Evolutionary conservation across 345 rosid species (phyloP).

Genomic region (Eucalyptus pauciflora): DNA sequence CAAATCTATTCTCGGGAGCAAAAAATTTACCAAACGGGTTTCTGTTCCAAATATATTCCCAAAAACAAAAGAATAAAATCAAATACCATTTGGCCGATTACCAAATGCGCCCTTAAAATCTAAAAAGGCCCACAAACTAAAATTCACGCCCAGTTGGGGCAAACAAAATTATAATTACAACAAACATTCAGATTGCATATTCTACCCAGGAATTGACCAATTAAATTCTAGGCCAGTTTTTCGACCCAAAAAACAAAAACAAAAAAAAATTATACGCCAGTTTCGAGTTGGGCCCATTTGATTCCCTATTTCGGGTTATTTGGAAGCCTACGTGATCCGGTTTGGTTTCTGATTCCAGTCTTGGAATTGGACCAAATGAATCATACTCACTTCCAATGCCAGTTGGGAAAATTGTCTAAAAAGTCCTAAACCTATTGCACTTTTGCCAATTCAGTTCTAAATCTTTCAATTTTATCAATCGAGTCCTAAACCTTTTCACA

Average conservation of each 20-base stretch:
- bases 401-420: too few relatives aligned
- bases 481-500: too few relatives aligned
- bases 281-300: background rate
- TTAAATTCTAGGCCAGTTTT: background rate
- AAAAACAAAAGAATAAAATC: too few relatives aligned
- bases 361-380: background rate
- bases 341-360: background rate
- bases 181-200: background rate
- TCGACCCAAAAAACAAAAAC: too few relatives aligned
- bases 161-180: background rate
- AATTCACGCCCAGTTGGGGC: background rate
- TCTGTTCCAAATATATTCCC: too few relatives aligned
- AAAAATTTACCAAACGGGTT: too few relatives aligned
- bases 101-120: background rate
- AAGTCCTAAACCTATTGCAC: too few relatives aligned
- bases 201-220: background rate
- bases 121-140: background rate
- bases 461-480: too few relatives aligned
- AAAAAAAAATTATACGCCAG: too few relatives aligned
- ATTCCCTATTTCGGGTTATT: background rate
- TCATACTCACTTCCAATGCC: background rate
- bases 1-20: rapidly evolving
- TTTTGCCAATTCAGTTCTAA: too few relatives aligned
- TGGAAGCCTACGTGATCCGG: rapidly evolving
- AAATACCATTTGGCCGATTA: too few relatives aligned